Base-by-base conservation (phyloP, 2,329 filamentous ascomycete genomes). In the Metarhizium anisopliae region DNA sequence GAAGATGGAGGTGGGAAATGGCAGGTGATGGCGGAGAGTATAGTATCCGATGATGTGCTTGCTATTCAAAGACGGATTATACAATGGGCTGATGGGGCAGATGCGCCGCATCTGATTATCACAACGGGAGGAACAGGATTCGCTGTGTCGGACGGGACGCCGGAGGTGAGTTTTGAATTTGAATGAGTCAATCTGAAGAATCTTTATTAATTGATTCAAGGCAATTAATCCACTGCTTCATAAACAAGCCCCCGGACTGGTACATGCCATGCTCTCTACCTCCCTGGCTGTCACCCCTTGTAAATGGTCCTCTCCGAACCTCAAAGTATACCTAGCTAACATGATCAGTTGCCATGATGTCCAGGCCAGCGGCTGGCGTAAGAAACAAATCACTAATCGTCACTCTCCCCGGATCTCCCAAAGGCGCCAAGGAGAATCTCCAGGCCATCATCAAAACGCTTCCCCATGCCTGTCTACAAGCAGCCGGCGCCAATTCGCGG, bases 81-180 rank as follows among this genome's bases (percentile, higher is more conserved):
- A 58, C 67, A 75, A 11, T 96, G 90, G 89, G 77, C 88, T 0
- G 91, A 96, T 69, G 72, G 78, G 11, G 70, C 79, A 5, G 78
- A 78, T 51, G 70, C 77, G 4, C 69, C 86, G 52, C 93, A 96
- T 70, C 72, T 97, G 56, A 82, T 99, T 58, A 71, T 96, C 50
- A 93, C 91, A 0, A 96, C 90, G 6, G 94, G 94, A 25, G 94
- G 94, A 2, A 99, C 94, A 1, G 94, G 94, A 0, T 99, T 99
- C 70, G 87, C 94, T 7, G 77, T 84, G 11, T 82, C 86, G 55
- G 94, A 99, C 74, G 77, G 81, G 47, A 99, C 94, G 0, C 94
- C 94, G 2, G 94, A 97, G 80, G 90, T 92, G 69, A 60, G 60
- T 8, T 7, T 16, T n/a, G 25, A 25, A 25, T 20, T 18, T 45